Percentiles rank a stretch among this genome's conserved stretches.
Conservation (phyloP, 805 yeast genomes). For the Yamadazyma takamatsuzukensis region DNA sequence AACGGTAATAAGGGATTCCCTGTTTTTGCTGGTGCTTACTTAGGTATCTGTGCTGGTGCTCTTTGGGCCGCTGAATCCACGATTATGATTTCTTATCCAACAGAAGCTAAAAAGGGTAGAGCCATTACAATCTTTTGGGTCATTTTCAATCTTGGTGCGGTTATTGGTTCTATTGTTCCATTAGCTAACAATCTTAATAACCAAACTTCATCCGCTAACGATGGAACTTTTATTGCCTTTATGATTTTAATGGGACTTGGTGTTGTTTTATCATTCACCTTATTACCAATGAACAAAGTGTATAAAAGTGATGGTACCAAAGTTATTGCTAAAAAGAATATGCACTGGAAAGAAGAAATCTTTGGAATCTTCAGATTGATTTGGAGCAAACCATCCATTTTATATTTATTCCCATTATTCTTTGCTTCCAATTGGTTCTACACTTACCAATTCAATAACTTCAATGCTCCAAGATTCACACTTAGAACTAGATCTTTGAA, state of each 20-base stretch:
- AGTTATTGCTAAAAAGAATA: constrained; percentile 43
- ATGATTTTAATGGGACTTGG: constrained; percentile 50
- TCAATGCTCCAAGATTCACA: constrained; percentile 53
- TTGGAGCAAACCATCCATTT: constrained; percentile 34
- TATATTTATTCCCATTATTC: constrained; percentile 57
- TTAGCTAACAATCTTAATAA: constrained; percentile 48
- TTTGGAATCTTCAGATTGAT: constrained; percentile 6
- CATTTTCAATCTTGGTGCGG: constrained; percentile 60
- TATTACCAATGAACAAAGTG: constrained; percentile 50
- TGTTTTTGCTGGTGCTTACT: constrained; percentile 53
- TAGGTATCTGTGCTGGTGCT: constrained; percentile 53
- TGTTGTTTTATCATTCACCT: constrained; percentile 36
- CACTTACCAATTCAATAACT: constrained; percentile 60
- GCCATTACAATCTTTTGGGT: constrained; percentile 57
- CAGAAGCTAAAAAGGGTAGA: constrained; percentile 50
- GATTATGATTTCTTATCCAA: constrained; percentile 54
- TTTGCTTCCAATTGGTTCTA: constrained; percentile 64
- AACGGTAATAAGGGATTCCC: constrained; percentile 47
- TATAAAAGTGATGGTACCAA: constrained; percentile 47
- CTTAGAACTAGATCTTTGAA: constrained; percentile 60
- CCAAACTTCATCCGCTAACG: constrained; percentile 33
- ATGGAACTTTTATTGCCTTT: constrained; percentile 54
- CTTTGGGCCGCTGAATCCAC: constrained; percentile 62
- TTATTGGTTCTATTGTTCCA: constrained; percentile 57
- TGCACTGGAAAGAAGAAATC: constrained; percentile 45